phyloP scores from a whole-genome alignment of 2,329 filamentous ascomycete genomes.

The Stagonosporopsis cucurbitacearum region DNA sequence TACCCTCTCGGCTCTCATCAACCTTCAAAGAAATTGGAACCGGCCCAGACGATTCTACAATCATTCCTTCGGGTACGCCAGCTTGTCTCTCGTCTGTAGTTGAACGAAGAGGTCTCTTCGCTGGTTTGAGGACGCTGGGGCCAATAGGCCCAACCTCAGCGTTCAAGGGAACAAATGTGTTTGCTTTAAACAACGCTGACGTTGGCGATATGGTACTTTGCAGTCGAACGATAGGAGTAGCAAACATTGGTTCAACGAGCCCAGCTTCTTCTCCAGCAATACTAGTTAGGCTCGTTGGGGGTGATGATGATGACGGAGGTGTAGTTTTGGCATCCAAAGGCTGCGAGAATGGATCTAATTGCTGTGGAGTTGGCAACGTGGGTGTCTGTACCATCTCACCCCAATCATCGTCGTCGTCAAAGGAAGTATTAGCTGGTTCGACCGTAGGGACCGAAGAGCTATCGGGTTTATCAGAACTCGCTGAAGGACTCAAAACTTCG shows the following conservation, averaged over 20 bases:
- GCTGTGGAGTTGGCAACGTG: slow-evolving; percentile 30
- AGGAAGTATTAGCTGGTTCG: slow-evolving; percentile 7
- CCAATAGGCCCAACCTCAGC: slow-evolving; percentile 40
- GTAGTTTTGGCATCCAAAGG: slow-evolving; percentile 17
- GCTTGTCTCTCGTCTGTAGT: slow-evolving; percentile 19
- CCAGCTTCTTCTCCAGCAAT: slow-evolving; percentile 17
- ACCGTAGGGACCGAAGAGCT: slow-evolving; percentile 13
- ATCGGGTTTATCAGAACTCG: slow-evolving; percentile 22
- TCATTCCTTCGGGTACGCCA: neutral
- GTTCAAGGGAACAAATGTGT: slow-evolving; percentile 36
- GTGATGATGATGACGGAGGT: slow-evolving; percentile 15
- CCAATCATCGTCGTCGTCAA: slow-evolving; percentile 49
- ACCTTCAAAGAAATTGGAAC: neutral
- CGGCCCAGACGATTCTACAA: neutral
- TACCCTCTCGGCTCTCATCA: neutral
- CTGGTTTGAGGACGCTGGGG: slow-evolving; percentile 35
- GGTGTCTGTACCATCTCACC: slow-evolving; percentile 50
- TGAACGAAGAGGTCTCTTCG: slow-evolving; percentile 21
- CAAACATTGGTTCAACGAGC: slow-evolving; percentile 30
- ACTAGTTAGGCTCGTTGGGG: slow-evolving; percentile 21
- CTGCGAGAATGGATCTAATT: slow-evolving; percentile 20
- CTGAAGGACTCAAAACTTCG: slow-evolving; percentile 26
- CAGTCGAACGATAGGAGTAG: slow-evolving; percentile 42
- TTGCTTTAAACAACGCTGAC: slow-evolving; percentile 39
- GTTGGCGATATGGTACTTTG: slow-evolving; percentile 44